Evolutionary conservation across 345 rosid species (phyloP).

Genomic region (Melastoma malabathricum): DNA sequence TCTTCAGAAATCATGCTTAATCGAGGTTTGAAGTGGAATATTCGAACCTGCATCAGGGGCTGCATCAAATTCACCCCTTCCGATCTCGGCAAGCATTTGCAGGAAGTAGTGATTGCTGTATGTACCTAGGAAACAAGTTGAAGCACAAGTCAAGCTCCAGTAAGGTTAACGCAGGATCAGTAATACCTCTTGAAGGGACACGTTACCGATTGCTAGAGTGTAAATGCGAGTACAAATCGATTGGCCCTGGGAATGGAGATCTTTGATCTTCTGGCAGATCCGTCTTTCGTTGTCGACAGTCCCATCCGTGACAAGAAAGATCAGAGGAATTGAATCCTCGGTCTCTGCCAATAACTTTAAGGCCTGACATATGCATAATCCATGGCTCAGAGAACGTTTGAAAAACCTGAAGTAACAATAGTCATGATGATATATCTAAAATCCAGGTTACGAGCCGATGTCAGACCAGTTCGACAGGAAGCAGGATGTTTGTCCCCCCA

Average conservation of each 20-base stretch:
- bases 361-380: conserved; percentile 36
- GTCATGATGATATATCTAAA: too few relatives aligned
- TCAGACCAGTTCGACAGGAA: conserved; percentile 54
- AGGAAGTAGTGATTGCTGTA: conserved; percentile 87
- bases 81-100: conserved; percentile 60
- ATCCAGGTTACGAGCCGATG: too few relatives aligned
- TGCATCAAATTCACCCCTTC: conserved; percentile 64
- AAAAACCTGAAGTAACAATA: too few relatives aligned
- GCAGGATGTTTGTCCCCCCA: conserved; percentile 64
- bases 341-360: conserved; percentile 52
- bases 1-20: too few relatives aligned
- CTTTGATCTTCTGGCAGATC: conserved; percentile 52
- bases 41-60: conserved; percentile 47
- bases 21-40: background rate
- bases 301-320: conserved; percentile 87
- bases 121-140: conserved; percentile 28
- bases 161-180: too few relatives aligned
- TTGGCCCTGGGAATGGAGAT: conserved; percentile 17
- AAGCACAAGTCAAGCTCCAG: background rate
- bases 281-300: conserved; percentile 72
- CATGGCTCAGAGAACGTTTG: background rate
- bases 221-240: conserved; percentile 56
- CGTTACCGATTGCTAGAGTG: conserved; percentile 77
- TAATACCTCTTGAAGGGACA: background rate
- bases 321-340: conserved; percentile 43